phyloP scores from a whole-genome alignment of 805 yeast genomes.

The Lachancea quebecensis region DNA sequence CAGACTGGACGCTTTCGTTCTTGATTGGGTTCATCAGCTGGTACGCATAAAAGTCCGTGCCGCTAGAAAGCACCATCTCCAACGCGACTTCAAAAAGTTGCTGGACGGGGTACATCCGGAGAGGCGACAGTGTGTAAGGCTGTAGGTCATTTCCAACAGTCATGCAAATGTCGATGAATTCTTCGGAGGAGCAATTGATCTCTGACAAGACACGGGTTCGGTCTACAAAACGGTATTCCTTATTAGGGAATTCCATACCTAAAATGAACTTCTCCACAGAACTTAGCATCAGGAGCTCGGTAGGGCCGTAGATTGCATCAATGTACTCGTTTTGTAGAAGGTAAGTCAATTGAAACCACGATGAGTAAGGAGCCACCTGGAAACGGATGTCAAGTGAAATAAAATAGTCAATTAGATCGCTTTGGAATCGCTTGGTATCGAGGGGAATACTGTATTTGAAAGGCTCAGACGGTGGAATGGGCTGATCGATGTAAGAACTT shows the following conservation, averaged over 20 bases:
- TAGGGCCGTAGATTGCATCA: conserved; percentile 78
- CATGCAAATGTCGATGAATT: conserved; percentile 67
- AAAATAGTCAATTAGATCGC: conserved; percentile 53
- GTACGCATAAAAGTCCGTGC: conserved; percentile 41
- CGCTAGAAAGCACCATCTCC: conserved; percentile 37
- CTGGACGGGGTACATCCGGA: conserved; percentile 30
- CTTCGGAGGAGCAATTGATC: conserved; percentile 52
- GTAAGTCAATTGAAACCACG: conserved; percentile 76
- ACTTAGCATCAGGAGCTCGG: conserved; percentile 60
- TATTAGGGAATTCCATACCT: conserved; percentile 58
- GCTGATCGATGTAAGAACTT: conserved; percentile 29
- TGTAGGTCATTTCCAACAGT: conserved; percentile 76
- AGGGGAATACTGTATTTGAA: conserved; percentile 50
- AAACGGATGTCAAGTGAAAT: conserved; percentile 51
- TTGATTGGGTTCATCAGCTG: conserved; percentile 33
- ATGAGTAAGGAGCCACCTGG: conserved; percentile 73
- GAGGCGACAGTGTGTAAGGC: conserved; percentile 50
- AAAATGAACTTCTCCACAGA: conserved; percentile 65
- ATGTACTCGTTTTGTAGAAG: conserved; percentile 49
- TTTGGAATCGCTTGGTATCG: conserved; percentile 42
- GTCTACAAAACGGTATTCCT: conserved; percentile 63
- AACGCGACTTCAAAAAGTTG: conserved; percentile 33
- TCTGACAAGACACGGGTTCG: conserved; percentile 52
- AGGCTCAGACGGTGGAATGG: conserved; percentile 35
- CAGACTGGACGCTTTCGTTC: conserved; percentile 33